Conservation (phyloP, 129 eudicot species). For the Logfia minima region DNA sequence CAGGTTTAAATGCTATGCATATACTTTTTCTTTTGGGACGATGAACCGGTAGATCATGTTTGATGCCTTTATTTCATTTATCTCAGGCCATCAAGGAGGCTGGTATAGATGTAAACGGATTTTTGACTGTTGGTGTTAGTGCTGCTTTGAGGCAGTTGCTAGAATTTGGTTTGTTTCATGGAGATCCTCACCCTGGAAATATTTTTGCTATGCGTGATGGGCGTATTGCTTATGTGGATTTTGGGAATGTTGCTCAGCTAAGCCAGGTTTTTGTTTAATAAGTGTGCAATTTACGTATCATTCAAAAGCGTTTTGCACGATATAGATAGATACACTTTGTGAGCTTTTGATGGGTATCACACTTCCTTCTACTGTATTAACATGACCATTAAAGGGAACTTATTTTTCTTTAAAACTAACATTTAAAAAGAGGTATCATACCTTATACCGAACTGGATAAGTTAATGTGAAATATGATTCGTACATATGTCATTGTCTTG, state of each 20-base stretch:
- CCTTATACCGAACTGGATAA: too few species aligned
- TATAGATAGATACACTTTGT: too few species aligned
- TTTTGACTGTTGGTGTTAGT: conserved; percentile 96
- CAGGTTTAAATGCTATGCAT: conserved; percentile 49
- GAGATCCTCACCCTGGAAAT: conserved; percentile 99
- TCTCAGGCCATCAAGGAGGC: conserved; percentile 85
- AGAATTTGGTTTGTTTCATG: conserved; percentile 96
- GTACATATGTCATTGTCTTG: neutral
- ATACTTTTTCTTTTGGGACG: neutral
- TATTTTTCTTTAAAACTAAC: too few species aligned
- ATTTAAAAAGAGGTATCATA: too few species aligned
- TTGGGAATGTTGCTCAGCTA: conserved; percentile 96
- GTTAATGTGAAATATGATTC: neutral
- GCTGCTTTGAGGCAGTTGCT: conserved; percentile 94
- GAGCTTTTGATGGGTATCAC: too few species aligned
- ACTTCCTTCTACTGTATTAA: too few species aligned
- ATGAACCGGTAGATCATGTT: neutral
- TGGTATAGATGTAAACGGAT: conserved; percentile 82
- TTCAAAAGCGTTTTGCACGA: neutral
- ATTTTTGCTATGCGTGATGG: conserved; percentile 99
- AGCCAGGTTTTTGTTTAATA: conserved; percentile 64
- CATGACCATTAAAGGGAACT: neutral
- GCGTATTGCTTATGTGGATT: conserved; percentile 96
- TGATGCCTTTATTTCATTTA: conserved; percentile 1
- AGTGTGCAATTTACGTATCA: neutral